Evolutionary conservation across 169 alveolate species (phyloP).

Genomic region (Plasmodium gonderi): DNA sequence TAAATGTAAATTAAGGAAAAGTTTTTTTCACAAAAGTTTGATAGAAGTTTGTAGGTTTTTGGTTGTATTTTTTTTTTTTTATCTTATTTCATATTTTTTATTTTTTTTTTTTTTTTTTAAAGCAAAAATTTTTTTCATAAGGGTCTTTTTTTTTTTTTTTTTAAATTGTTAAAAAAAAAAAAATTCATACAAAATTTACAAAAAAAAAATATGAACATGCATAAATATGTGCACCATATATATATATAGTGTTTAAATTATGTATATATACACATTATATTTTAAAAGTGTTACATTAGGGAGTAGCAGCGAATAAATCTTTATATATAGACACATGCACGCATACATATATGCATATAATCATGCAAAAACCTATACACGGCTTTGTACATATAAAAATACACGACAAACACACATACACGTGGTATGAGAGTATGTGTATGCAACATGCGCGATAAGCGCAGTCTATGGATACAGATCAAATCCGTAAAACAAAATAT

Average conservation of each 20-base stretch:
- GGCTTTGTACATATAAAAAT: no score
- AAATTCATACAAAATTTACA: constrained; percentile 29
- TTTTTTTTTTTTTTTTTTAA: background rate
- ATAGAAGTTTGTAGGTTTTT: background rate
- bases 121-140: background rate
- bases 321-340: background rate
- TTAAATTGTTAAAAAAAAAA: background rate
- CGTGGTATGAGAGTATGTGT: background rate
- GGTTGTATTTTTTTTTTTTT: background rate
- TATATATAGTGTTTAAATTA: background rate
- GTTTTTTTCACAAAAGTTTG: background rate
- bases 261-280: background rate
- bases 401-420: no score
- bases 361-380: no score
- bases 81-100: background rate
- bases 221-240: background rate
- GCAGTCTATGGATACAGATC: background rate
- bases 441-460: background rate
- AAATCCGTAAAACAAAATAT: background rate
- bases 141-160: background rate
- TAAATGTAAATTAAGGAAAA: no score
- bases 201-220: constrained; percentile 4
- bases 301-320: background rate
- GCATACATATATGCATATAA: background rate
- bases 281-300: no score